Conservation (phyloP, 2,329 filamentous ascomycete species). For the Falciphora oryzae region DNA sequence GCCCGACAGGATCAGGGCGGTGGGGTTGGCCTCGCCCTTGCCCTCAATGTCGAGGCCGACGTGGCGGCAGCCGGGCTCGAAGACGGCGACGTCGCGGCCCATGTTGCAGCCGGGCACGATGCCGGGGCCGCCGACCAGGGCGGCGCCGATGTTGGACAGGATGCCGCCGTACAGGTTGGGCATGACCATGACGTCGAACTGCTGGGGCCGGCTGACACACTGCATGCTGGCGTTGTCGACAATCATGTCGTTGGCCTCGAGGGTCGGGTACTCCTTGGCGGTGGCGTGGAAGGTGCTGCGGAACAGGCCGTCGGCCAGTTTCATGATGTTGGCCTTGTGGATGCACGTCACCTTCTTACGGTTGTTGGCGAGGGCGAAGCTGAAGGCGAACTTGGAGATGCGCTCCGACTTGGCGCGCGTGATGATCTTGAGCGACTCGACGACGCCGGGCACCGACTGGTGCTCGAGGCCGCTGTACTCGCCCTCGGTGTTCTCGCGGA, state of each 20-base stretch:
- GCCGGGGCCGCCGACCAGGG: constrained; percentile 92
- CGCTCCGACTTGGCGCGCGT: constrained; percentile 98
- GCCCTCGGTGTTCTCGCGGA: constrained; percentile 99
- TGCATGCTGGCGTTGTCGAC: constrained; percentile 99
- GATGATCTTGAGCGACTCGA: constrained; percentile 99
- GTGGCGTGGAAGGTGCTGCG: constrained; percentile 92
- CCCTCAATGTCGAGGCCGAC: constrained; percentile 99
- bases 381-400: constrained; percentile 98
- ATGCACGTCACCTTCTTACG: constrained; percentile 99
- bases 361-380: constrained; percentile 97
- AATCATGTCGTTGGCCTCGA: constrained; percentile 99
- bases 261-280: constrained; percentile 89
- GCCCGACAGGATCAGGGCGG: constrained; percentile 87
- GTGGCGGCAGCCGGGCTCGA: constrained; percentile 98
- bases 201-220: constrained; percentile 90
- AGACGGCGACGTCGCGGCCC: constrained; percentile 96
- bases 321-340: constrained; percentile 99
- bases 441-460: constrained; percentile 91
- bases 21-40: constrained; percentile 99
- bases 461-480: constrained; percentile 99
- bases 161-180: constrained; percentile 99
- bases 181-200: constrained; percentile 99
- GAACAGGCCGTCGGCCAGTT: constrained; percentile 98
- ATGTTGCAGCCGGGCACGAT: constrained; percentile 99
- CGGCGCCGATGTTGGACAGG: constrained; percentile 96